These are phyloP conservation scores for Paramecium pentaurelia DNA, from an alignment of 73 alveolate species.

Conservation along the genomic window DNA sequence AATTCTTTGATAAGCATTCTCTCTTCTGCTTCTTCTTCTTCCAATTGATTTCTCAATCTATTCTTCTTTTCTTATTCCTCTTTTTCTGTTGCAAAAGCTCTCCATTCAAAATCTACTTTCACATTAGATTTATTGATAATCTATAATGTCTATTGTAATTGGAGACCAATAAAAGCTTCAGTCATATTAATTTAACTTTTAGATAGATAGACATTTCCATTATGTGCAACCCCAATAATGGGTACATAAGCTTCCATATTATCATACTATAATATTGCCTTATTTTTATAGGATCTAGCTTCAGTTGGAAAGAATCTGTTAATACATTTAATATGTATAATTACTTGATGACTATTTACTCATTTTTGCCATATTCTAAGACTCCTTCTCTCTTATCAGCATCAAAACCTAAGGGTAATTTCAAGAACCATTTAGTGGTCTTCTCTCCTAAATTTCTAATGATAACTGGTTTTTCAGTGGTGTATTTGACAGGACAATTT, in stretches of 20 bases:
- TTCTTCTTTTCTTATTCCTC: conserved; percentile 97
- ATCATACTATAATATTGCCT: conserved; percentile 90
- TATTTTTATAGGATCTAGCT: conserved; percentile 89
- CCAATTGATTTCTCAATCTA: conserved; percentile 85
- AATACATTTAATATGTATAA: conserved; percentile 60
- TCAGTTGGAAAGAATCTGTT: conserved; percentile 93
- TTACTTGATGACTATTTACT: conserved; percentile 77
- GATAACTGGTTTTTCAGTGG: conserved; percentile 97
- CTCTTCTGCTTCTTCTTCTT: conserved; percentile 98
- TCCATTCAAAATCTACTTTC: conserved; percentile 99
- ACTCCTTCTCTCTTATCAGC: conserved; percentile 86
- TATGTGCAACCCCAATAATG: conserved; percentile 93
- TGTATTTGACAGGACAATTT: conserved; percentile 97
- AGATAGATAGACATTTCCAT: conserved; percentile 96
- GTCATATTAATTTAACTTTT: conserved; percentile 94
- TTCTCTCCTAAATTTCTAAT: conserved; percentile 97
- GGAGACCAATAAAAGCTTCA: conserved; percentile 95
- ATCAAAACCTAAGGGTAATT: conserved; percentile 81
- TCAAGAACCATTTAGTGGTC: conserved; percentile 98
- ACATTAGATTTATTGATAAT: conserved; percentile 97
- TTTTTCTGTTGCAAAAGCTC: conserved; percentile 98
- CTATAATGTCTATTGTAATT: conserved; percentile 92
- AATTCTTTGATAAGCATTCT: conserved; percentile 95
- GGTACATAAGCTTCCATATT: conserved; percentile 93
- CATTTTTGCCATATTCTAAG: conserved; percentile 71